Conservation (phyloP, 1,284 basidiomycete species). For the Stygiomarasmius scandens region DNA sequence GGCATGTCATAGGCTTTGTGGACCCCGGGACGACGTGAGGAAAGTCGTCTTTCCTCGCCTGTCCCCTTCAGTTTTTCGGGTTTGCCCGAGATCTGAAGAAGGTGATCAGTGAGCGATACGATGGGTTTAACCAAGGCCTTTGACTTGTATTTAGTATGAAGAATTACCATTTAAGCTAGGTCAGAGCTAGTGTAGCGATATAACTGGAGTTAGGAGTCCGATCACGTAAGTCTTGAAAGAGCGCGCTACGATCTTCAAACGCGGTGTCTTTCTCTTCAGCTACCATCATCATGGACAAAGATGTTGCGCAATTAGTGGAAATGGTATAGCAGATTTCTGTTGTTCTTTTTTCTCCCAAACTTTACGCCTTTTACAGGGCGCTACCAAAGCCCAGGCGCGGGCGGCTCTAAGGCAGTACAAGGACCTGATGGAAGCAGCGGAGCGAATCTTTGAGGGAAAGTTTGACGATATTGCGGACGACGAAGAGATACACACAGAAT, state of each 20-base stretch:
- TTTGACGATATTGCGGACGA: slow-evolving; percentile 75
- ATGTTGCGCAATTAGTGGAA: slow-evolving; percentile 50
- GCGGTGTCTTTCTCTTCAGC: neutral
- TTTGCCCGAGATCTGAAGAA: no score
- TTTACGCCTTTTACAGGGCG: slow-evolving; percentile 58
- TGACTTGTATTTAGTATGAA: no score
- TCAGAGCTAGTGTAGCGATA: no score
- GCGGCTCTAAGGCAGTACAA: slow-evolving; percentile 77
- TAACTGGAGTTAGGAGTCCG: no score
- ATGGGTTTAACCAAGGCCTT: no score
- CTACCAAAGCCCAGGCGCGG: slow-evolving; percentile 72
- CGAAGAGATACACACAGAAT: slow-evolving; percentile 29
- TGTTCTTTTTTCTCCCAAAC: neutral
- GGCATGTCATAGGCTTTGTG: no score
- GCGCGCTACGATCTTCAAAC: neutral
- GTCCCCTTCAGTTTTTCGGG: no score
- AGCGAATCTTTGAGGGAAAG: slow-evolving; percentile 79
- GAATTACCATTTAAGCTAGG: no score
- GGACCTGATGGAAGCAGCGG: slow-evolving; percentile 90
- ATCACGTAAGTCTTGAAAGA: neutral
- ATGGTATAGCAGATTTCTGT: slow-evolving; percentile 45
- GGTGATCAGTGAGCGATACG: no score
- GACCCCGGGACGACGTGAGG: no score
- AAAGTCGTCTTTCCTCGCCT: no score
- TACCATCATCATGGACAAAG: slow-evolving; percentile 8